Percentiles rank a stretch among this genome's conserved stretches.
Conservation (phyloP, 441 rosid genomes). For the Manihot esculenta region DNA sequence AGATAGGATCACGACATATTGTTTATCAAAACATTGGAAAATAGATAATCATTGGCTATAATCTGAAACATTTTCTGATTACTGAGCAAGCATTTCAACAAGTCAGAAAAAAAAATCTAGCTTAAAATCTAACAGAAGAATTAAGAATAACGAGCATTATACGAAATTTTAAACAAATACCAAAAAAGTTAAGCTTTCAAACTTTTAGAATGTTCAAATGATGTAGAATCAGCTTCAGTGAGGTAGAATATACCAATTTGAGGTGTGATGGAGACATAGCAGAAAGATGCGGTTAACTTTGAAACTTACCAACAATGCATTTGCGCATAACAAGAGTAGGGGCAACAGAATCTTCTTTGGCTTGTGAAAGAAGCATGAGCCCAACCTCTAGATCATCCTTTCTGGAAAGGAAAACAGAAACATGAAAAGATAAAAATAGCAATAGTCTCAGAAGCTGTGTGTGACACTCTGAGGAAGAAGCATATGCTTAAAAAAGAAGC, state of each 20-base stretch:
- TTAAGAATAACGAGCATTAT: neutral
- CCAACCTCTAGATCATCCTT: slow-evolving; percentile 78
- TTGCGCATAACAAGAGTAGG: slow-evolving; percentile 65
- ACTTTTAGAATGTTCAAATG: neutral
- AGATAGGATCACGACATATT: too few species aligned
- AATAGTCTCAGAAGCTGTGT: slow-evolving; percentile 9
- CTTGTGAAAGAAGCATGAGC: slow-evolving; percentile 60
- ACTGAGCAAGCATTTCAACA: neutral
- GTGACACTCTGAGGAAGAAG: slow-evolving; percentile 22
- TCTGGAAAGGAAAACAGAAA: slow-evolving; percentile 37
- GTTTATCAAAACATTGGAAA: neutral
- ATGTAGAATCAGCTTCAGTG: neutral
- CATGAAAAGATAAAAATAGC: slow-evolving; percentile 10
- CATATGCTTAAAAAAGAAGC: neutral
- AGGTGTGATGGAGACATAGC: neutral
- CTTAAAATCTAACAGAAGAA: neutral
- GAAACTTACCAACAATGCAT: slow-evolving; percentile 71
- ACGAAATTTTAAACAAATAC: neutral
- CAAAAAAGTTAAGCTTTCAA: neutral
- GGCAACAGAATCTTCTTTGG: slow-evolving; percentile 58
- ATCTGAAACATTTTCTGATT: neutral
- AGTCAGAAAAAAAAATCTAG: neutral
- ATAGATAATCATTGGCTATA: neutral
- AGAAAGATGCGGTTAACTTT: neutral
- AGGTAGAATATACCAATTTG: neutral